Conservation (phyloP, 2,329 filamentous ascomycete species). For the Phyllosticta citribraziliensis region DNA sequence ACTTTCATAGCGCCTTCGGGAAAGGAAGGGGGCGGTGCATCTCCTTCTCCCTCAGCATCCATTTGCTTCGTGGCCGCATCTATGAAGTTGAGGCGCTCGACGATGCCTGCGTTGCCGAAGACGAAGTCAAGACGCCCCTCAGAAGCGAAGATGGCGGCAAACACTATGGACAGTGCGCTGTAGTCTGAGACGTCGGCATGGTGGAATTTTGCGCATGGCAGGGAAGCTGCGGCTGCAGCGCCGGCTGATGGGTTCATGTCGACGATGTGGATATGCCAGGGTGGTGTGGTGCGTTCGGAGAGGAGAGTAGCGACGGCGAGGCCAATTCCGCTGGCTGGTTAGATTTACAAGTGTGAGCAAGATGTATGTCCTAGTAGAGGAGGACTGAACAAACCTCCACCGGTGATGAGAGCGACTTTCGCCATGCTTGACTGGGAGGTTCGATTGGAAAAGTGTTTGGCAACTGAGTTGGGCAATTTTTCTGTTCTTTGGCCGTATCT, state of each 20-base stretch:
- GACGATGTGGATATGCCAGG: conserved; percentile 32
- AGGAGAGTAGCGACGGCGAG: conserved; percentile 33
- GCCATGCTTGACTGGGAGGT: neutral
- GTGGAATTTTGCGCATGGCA: conserved; percentile 28
- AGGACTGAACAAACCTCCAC: neutral
- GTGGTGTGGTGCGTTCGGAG: conserved; percentile 20
- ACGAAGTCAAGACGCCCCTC: conserved; percentile 36
- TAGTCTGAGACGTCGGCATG: conserved; percentile 31
- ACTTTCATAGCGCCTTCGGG: conserved; percentile 26
- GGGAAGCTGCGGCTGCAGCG: conserved; percentile 18
- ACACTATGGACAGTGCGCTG: conserved; percentile 22
- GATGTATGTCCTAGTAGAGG: neutral
- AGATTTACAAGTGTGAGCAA: neutral
- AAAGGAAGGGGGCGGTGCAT: conserved; percentile 12
- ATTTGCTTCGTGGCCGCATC: conserved; percentile 16
- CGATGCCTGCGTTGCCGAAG: conserved; percentile 40
- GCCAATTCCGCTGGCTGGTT: conserved; percentile 34
- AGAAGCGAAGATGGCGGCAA: conserved; percentile 28
- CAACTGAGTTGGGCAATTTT: neutral
- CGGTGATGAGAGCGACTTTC: neutral
- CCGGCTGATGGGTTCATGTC: conserved; percentile 31
- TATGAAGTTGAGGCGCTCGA: conserved; percentile 32
- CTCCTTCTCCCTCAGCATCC: conserved; percentile 21
- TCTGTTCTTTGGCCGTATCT: neutral
- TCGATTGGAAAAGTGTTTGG: neutral